Base-by-base conservation (phyloP, 2,329 filamentous ascomycete species). In the Mycosphaerella sp. region DNA sequence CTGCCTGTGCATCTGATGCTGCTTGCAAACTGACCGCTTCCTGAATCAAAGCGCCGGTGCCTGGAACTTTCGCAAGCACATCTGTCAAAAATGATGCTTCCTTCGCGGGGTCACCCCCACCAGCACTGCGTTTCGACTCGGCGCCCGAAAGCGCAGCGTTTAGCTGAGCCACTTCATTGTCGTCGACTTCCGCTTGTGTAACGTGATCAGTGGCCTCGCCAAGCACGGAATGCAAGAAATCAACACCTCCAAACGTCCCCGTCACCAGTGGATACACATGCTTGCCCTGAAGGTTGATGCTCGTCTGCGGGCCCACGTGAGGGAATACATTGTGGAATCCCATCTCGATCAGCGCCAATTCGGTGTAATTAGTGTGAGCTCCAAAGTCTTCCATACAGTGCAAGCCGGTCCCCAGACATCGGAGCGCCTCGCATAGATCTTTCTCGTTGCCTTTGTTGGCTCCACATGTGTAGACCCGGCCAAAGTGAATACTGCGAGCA, bases 51-150 rank as follows among this genome's bases (percentile, higher is more conserved):
- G 67, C 67, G 17, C 73, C 67, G 36, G 75, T 76, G 5, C 69
- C 81, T 50, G 92, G 92, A 2, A 97, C 78, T 66, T 92, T 85
- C 44, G 80, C 78, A 21, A 96, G 72, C 2, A 93, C 78, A 29
- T 84, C 82, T 47, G 87, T 85, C 59, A 97, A 66, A n/a, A 62
- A 66, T 12, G 66, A 64, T 6, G 69, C 69, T 41, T 66, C 66
- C 10, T 67, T 56, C 8, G 64, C 62, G 5, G 67, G 56, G n/a
- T 66, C 66, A 26, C 67, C 69, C 48, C 63, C 65, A 6, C 64
- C 65, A 31, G 60, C 56, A 21, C 64, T 59, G 21, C 61, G 63
- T 5, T 68, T 64, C n/a, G 66, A 66, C 40, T 60, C 64, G 3
- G 75, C 74, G 50, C 75, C 66, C 1, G 69, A 67, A 12, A 78